Evolutionary conservation across 1,284 basidiomycete species (phyloP), one percentile per base, ranked within the genome.

Genomic region (Boletus smithii): DNA sequence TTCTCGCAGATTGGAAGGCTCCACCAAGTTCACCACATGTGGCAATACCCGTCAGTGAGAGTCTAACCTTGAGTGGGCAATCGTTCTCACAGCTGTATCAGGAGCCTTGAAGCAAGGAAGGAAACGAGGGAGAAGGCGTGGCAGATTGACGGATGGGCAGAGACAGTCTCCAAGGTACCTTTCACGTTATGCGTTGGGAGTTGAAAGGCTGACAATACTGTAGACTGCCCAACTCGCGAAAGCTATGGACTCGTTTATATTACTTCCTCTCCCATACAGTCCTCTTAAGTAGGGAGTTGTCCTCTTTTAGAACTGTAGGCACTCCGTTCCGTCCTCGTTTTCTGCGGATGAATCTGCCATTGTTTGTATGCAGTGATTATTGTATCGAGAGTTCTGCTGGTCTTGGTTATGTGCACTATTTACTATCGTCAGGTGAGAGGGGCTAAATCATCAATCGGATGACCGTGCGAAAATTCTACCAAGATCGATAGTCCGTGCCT

Each of bases 81-180:
- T 22, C 10, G 11, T 46, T 51, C 54, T 60, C 46, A 65, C 37
- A 30, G 8, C 22, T 37, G 38, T 20, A 38, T 31, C 53, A 91
- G 88, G 46, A 81, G 84, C 60, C 76, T 97, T 51, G 83, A 92
- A 57, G 78, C 79, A 13, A 77, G 94, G 49, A 92, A 92, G 67
- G 81, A 86, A 56, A 82, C 76, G 24, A 79, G 94, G 38, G 90
- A 95, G 68, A 81, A 85, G 65, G 91, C 93, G 22, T 97, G 94
- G 94, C 79, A 88, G 57, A 76, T 92, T 56, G 91, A 95, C 56
- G 90, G 90, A 13, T 97, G 94, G 95, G 86, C 88, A 39, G 87
- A 92, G 67, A 97, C 94, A 0, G 94, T 97, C 30, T 84, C 85
- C 53, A 91, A 95, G 83, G 92, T 86, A 53, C 53, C 71, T 42